Evolutionary conservation across 768 basidiomycete species (phyloP).

Genomic region (Boletus edulis): DNA sequence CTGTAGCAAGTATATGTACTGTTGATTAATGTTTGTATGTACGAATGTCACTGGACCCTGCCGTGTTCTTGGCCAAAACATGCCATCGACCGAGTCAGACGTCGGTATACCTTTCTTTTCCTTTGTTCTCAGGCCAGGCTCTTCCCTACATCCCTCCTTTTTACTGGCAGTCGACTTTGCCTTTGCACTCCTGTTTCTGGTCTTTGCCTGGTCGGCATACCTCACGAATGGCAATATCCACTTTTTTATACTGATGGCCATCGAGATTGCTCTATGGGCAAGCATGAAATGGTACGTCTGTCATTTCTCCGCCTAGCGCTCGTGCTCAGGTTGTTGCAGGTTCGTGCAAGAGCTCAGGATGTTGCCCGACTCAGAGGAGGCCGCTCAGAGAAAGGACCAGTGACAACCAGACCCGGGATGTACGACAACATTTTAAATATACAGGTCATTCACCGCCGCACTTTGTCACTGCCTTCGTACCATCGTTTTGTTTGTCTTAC

Average conservation of each 20-base stretch:
- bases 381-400: conserved; percentile 24
- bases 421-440: not conserved
- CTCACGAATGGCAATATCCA: conserved; percentile 66
- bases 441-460: conserved; percentile 38
- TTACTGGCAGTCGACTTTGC: conserved; percentile 60
- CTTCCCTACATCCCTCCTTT: conserved; percentile 70
- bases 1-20: not conserved
- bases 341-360: conserved; percentile 62
- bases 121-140: conserved; percentile 68
- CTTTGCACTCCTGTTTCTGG: conserved; percentile 54
- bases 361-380: conserved; percentile 22
- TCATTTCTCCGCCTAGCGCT: not conserved
- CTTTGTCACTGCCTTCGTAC: conserved; percentile 73
- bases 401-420: conserved; percentile 9
- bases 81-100: conserved; percentile 21
- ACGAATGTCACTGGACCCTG: not conserved
- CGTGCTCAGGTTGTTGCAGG: conserved; percentile 39
- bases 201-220: conserved; percentile 57
- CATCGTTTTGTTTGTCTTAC: conserved; percentile 74
- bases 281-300: conserved; percentile 73
- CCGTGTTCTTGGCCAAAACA: conserved; percentile 1
- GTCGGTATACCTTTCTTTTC: conserved; percentile 40
- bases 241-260: conserved; percentile 60
- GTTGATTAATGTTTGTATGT: conserved; percentile 20
- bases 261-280: conserved; percentile 70